Percentiles rank a stretch among this genome's conserved stretches.
phyloP scores from a whole-genome alignment of 225 moss, liverwort and hornwort genomes.

The Pleurozium schreberi region DNA sequence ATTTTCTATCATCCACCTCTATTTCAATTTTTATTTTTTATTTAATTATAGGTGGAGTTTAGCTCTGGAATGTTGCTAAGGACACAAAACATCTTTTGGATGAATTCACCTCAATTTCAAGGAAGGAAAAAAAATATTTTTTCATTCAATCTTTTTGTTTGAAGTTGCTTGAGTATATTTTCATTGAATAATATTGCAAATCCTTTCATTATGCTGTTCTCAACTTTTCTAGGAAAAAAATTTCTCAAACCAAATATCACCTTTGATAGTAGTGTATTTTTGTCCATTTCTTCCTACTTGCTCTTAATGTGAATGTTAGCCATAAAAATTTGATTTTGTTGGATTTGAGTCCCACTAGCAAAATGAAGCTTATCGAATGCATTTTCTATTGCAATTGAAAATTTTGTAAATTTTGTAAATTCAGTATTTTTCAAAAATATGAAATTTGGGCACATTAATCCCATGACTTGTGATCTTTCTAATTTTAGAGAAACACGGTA shows the following conservation, averaged over 20 bases:
- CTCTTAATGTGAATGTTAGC: not conserved
- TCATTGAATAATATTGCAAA: accelerated
- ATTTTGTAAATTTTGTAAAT: not conserved
- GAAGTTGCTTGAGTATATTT: not conserved
- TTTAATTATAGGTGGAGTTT: not conserved
- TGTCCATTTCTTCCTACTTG: not conserved
- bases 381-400: not conserved
- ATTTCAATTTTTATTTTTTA: not conserved
- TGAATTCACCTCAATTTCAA: not conserved
- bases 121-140: not conserved
- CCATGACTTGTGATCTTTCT: accelerated
- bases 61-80: accelerated
- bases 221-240: not conserved
- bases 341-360: accelerated
- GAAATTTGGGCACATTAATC: not conserved
- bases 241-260: not conserved
- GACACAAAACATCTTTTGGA: accelerated
- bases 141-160: not conserved
- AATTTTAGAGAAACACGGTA: not conserved
- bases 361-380: accelerated
- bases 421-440: too few relatives aligned
- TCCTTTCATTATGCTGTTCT: not conserved
- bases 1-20: not conserved
- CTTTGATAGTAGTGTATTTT: not conserved
- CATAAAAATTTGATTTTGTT: not conserved